These are phyloP conservation scores for Tricladium varicosporioides DNA, from an alignment of 2,329 filamentous ascomycete species.

Conservation along the genomic window DNA sequence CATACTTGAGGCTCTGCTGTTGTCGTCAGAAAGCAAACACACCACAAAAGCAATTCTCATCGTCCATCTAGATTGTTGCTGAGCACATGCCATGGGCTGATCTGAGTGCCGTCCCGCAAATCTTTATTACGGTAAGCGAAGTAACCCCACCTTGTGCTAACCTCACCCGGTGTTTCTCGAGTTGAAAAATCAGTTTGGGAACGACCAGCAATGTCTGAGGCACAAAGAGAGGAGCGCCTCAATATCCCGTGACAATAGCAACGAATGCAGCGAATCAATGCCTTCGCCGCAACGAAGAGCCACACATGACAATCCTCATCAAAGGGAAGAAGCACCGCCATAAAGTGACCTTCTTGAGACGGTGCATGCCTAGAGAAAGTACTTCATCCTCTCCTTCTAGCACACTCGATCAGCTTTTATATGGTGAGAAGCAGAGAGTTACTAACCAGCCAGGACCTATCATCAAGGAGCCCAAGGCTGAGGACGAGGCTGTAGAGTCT, in stretches of 20 bases:
- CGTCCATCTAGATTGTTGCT: background rate
- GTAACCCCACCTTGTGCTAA: background rate
- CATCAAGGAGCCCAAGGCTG: slow-evolving; percentile 17
- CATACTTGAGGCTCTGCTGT: slow-evolving; percentile 1
- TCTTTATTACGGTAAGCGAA: background rate
- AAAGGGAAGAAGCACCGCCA: slow-evolving; percentile 31
- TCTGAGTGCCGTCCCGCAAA: background rate
- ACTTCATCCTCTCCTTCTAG: slow-evolving; percentile 17
- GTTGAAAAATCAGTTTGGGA: no score
- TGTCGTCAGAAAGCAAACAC: background rate
- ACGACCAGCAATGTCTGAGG: no score
- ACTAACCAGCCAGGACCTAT: slow-evolving; percentile 18
- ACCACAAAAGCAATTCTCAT: background rate
- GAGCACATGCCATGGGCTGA: background rate
- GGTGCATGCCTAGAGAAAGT: slow-evolving; percentile 16
- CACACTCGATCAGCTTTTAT: slow-evolving; percentile 11
- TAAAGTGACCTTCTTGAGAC: slow-evolving; percentile 31
- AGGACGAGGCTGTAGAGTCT: slow-evolving; percentile 14
- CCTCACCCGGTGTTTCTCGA: background rate
- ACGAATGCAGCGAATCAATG: slow-evolving; percentile 16
- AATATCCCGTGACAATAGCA: slow-evolving; percentile 3
- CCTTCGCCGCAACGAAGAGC: slow-evolving; percentile 10
- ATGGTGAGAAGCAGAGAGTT: slow-evolving; percentile 9
- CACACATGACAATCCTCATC: slow-evolving; percentile 32
- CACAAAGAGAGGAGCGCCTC: background rate